Base-by-base conservation (phyloP, 169 alveolate species). In the Cryptosporidium meleagridis region DNA sequence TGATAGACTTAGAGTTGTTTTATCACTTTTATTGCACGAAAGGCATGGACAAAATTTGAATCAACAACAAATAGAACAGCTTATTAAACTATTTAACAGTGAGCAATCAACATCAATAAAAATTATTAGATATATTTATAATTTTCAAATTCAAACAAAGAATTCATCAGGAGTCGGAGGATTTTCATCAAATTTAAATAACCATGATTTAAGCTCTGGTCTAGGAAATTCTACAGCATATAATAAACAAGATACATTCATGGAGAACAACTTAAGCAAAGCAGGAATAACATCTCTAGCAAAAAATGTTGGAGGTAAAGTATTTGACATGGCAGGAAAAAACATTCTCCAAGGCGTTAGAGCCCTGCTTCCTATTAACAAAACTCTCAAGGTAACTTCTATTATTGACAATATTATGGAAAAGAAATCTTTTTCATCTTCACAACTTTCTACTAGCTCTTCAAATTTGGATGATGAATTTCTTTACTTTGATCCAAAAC, bases 401-500 rank as follows among this genome's bases (percentile, higher is more conserved):
- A 87, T 91, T 71, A 75, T 95, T 10, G 96, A 94, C 33, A 92
- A 91, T 73, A 51, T 95, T 4, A 91, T 95, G 48, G 97, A 95
- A 91, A 89, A 84, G 69, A 75, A 94, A 52, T 69, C 94, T 51
- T 70, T 72, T 70, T 93, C 92, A 70, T 58, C 71, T 3, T 71
- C 94, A 31, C 93, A 85, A 52, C 84, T 52, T 10, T 26, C 85
- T 33, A 18, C 75, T 26, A n/a, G 33, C 29, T 62, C 89, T 26
- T 80, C 89, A 23, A 44, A 23, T 8, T 8, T 51, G n/a, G 39
- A 23, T 44, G 59, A 39, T 41, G 92, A 91, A 14, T 91, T 91
- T 72, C 86, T 91, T 14, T 92, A 92, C 41, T 75, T 87, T 58
- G 93, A 71, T 44, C 93, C 94, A 16, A 87, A 92, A 31, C 93